A percentile compares a stretch with the other conserved stretches of the same genome.
These are phyloP conservation scores for Nemania sp. DNA, from an alignment of 2,329 filamentous ascomycete species.

Conservation along the genomic window DNA sequence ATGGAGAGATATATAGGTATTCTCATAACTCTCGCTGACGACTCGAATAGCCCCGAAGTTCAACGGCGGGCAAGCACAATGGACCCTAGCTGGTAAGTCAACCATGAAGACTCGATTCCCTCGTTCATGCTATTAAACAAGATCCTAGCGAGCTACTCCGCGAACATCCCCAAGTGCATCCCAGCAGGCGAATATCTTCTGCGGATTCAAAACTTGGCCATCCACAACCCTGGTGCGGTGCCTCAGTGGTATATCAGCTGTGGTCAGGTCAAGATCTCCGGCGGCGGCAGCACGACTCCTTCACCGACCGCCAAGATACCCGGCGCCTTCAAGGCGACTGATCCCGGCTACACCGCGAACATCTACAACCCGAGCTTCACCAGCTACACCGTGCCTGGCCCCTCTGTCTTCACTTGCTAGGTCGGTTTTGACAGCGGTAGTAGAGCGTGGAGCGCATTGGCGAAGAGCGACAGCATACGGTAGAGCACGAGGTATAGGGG, in stretches of 20 bases:
- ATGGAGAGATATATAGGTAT: neutral
- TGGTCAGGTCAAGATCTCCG: constrained; percentile 51
- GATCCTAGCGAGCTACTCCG: constrained; percentile 41
- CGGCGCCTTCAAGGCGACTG: constrained; percentile 48
- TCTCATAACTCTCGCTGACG: neutral
- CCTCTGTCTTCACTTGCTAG: constrained; percentile 36
- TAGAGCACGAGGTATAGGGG: neutral
- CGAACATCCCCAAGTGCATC: constrained; percentile 56
- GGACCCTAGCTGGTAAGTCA: constrained; percentile 41
- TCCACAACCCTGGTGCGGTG: constrained; percentile 57
- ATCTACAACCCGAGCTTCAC: constrained; percentile 38
- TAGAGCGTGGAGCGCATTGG: neutral
- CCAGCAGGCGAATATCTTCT: constrained; percentile 62
- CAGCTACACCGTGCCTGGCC: constrained; percentile 37
- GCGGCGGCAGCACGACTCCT: constrained; percentile 45
- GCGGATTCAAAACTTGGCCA: constrained; percentile 63
- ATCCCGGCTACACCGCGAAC: constrained; percentile 46
- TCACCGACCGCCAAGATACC: constrained; percentile 46
- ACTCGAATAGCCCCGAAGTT: constrained; percentile 39
- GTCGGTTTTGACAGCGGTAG: neutral
- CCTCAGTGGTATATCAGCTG: constrained; percentile 55
- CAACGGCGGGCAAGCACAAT: constrained; percentile 40
- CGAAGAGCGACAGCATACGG: neutral
- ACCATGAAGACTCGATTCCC: too few species aligned
- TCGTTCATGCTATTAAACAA: neutral